Conservation (phyloP, 352 stramenopile species). For the Globisporangium spiculum region DNA sequence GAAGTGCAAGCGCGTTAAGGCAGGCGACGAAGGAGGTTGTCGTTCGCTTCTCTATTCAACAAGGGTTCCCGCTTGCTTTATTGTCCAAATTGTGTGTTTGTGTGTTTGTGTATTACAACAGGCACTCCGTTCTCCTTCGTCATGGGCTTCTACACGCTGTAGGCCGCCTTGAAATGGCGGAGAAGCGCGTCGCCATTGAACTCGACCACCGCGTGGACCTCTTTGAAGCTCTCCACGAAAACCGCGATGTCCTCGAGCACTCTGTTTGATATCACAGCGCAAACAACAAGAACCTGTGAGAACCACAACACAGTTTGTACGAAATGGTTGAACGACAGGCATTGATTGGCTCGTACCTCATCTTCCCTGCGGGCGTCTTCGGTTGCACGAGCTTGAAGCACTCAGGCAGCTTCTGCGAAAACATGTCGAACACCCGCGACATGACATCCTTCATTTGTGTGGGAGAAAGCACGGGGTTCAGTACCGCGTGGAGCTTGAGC, state of each 20-base stretch:
- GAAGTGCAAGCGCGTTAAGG: no score
- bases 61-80: no score
- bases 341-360: slow-evolving; percentile 37
- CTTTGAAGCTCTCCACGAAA: slow-evolving; percentile 73
- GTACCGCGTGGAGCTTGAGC: slow-evolving; percentile 93
- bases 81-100: no score
- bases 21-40: no score
- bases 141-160: slow-evolving; percentile 26
- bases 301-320: no score
- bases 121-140: not conserved
- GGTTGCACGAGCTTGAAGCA: slow-evolving; percentile 87
- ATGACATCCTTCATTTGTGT: slow-evolving; percentile 96
- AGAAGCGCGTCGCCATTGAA: slow-evolving; percentile 66
- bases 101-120: no score
- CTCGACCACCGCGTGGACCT: slow-evolving; percentile 58
- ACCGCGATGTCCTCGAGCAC: slow-evolving; percentile 70
- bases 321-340: not conserved
- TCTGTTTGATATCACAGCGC: slow-evolving; percentile 21
- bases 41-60: no score
- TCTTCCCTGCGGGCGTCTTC: slow-evolving; percentile 65
- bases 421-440: slow-evolving; percentile 88
- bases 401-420: slow-evolving; percentile 84
- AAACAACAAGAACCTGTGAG: not conserved
- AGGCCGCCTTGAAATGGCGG: slow-evolving; percentile 58
- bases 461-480: slow-evolving; percentile 89